phyloP scores from a whole-genome alignment of 345 rosid genomes.

The Dimocarpus longan region DNA sequence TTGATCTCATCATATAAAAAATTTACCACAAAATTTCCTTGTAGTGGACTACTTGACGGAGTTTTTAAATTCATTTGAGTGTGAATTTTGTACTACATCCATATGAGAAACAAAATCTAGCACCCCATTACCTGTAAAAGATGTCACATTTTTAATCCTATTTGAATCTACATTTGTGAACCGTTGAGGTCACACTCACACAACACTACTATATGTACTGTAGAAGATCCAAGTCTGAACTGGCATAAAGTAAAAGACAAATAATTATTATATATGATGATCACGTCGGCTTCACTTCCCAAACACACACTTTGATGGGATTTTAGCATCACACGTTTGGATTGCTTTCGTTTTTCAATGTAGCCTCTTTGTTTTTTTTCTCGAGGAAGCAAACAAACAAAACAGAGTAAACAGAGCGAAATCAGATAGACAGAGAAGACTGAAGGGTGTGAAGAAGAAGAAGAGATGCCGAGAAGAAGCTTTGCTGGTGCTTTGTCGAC shows the following conservation, averaged over 20 bases:
- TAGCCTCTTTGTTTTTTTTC: not conserved
- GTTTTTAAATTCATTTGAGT: too few relatives aligned
- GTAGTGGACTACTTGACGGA: too few relatives aligned
- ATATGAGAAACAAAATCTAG: too few relatives aligned
- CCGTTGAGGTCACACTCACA: not conserved
- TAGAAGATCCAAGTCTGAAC: too few relatives aligned
- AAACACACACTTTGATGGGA: not conserved
- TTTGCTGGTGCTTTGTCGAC: conserved; percentile 55
- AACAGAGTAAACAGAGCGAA: not conserved
- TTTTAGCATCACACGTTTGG: not conserved
- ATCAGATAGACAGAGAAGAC: not conserved
- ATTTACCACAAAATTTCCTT: too few relatives aligned
- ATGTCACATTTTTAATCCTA: not conserved
- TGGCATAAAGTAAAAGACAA: not conserved
- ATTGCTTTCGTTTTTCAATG: not conserved
- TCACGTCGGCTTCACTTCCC: not conserved
- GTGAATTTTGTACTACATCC: too few relatives aligned
- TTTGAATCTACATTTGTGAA: not conserved
- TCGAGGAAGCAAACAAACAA: not conserved
- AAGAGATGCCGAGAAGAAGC: conserved; percentile 65
- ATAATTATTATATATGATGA: too few relatives aligned
- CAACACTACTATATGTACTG: not conserved
- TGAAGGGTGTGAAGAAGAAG: conserved; percentile 18
- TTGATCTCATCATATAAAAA: not conserved
- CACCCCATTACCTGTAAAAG: too few relatives aligned